Conservation (phyloP, 139 green algal genomes). For the Choricystis sp. region DNA sequence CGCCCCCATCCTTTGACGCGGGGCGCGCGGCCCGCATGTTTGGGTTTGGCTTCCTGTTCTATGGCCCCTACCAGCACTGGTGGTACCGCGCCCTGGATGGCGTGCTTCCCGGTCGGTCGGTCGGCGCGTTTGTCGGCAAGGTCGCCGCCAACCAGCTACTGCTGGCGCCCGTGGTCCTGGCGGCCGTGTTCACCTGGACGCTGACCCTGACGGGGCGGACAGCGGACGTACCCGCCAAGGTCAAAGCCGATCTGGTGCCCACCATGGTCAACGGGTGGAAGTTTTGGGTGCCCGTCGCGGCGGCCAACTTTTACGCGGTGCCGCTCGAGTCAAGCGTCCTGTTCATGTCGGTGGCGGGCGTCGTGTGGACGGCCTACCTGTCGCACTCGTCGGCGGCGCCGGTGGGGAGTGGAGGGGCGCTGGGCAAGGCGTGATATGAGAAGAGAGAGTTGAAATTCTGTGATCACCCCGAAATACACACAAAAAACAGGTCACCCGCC, state of each 20-base stretch:
- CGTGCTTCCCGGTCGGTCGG: slow-evolving; percentile 17
- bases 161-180: slow-evolving; percentile 46
- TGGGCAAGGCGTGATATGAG: neutral
- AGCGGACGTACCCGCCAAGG: slow-evolving; percentile 31
- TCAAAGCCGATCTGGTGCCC: slow-evolving; percentile 41
- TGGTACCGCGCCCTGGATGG: slow-evolving; percentile 35
- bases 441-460: neutral
- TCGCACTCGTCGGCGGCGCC: slow-evolving; percentile 32
- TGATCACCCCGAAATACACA: neutral
- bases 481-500: neutral
- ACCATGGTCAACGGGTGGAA: slow-evolving; percentile 72
- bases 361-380: slow-evolving; percentile 71
- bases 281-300: slow-evolving; percentile 72
- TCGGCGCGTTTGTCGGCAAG: slow-evolving; percentile 41
- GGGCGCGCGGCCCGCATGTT: slow-evolving; percentile 46
- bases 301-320: slow-evolving; percentile 61
- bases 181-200: slow-evolving; percentile 56
- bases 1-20: slow-evolving; percentile 30
- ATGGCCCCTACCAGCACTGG: slow-evolving; percentile 54
- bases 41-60: slow-evolving; percentile 53
- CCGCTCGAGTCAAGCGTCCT: slow-evolving; percentile 56
- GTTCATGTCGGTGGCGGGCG: slow-evolving; percentile 68
- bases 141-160: slow-evolving; percentile 48
- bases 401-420: neutral
- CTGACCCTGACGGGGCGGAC: slow-evolving; percentile 28